Evolutionary conservation across 495 filamentous ascomycete species (phyloP), one percentile per base, ranked within the genome.

Genomic region (Letharia columbiana): DNA sequence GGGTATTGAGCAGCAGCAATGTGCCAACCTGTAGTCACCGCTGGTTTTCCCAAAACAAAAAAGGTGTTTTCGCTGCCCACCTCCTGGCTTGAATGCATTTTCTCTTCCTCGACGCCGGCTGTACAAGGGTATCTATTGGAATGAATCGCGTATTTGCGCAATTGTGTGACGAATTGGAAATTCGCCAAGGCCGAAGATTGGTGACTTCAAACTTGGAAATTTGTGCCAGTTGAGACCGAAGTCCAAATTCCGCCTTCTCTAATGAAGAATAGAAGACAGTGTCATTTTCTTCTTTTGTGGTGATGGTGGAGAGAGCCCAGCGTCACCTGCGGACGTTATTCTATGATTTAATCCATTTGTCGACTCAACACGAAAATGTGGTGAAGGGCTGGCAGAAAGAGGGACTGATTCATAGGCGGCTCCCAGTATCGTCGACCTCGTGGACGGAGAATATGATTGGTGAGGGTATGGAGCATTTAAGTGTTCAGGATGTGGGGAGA

Each of bases 251-350:
- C 28, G n/a, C 11, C 18, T 42, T 9, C 7, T 28, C 47, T 56
- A 66, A 8, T 54, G 57, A 23, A 66, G 58, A 40, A 66, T 52
- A 10, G 37, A 41, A 12, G 64, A 61, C 13, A 66, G 44, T 2
- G 64, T 52, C 64, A 66, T 66, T 47, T 39, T 66, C 64, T 66
- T 42, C 47, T 56, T 66, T 28, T 49, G 57, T 42, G 64, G 62
- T 35, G 62, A 56, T 4, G 47, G 35, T 37, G 64, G 49, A 49
- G 31, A 33, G 28, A 66, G 45, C 3, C 60, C 37, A 10, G 58
- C 64, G 7, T 61, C 57, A 56, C 31, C 59, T 41, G 64, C 64
- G 18, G 44, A 61, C 23, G 58, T 61, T 50, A 61, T 66, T 8
- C 31, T 60, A 15, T 5, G 15, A 10, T 18, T 20, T 58, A 56